These are phyloP conservation scores for Prunus persica DNA, from an alignment of 306 rosid species.

Conservation along the genomic window Prunus_persica_NCBIv2 NC_034010.1:29758501-29759000, in stretches of 20 bases:
- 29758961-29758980: too few relatives aligned
- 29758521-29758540: too few relatives aligned
- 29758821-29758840: too few relatives aligned
- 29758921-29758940: too few relatives aligned
- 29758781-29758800: constrained; percentile 14
- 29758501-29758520: too few relatives aligned
- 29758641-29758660: constrained; percentile 54
- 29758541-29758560: neutral
- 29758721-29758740: constrained; percentile 5
- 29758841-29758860: too few relatives aligned
- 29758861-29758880: too few relatives aligned
- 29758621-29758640: neutral
- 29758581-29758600: neutral
- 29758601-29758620: constrained; percentile 14
- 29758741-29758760: constrained; percentile 17
- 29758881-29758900: too few relatives aligned
- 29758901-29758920: too few relatives aligned
- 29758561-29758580: constrained; percentile 3
- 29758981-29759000: too few relatives aligned
- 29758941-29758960: too few relatives aligned
- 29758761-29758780: constrained; percentile 10
- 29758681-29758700: constrained; percentile 32
- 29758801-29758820: constrained; percentile 26
- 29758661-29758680: constrained; percentile 47
- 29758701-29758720: constrained; percentile 20